Evolutionary conservation across 345 rosid genomes (phyloP), one percentile per base, ranked within the genome.

Genomic region (Lumnitzera racemosa): DNA sequence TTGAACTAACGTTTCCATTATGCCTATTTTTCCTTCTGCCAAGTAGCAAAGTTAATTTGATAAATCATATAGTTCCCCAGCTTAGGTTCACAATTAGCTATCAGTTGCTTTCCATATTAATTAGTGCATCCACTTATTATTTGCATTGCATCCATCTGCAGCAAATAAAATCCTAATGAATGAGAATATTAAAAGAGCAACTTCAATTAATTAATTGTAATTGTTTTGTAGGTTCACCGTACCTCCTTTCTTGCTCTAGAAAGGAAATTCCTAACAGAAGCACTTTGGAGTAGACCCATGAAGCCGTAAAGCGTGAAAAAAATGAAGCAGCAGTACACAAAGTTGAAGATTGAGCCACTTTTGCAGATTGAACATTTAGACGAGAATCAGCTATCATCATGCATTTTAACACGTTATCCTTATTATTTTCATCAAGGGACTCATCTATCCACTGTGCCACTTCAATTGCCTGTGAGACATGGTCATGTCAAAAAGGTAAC

Each of bases 371-470:
- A 64, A 67, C 60, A 24, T 74, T 70, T 43, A 89, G 55, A 13
- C 50, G 80, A 17, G 86, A 77, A 46, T 83, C 83, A 54, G 97
- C 87, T 59, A 89, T 73, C 72, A 64, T 77, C 59, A 80, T 78
- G 79, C 85, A 89, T 74, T 74, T 80, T 58, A 77, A 70, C 49
- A 85, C 88, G 50, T 69, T 56, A 53, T 68, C 84, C 61, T 7
- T 51, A n/a, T 83, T 66, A 66, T 77, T 80, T 72, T 69, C 74
- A 65, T 87, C 97, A 59, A 92, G 91, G 61, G 88, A 77, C 66
- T 89, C 85, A 69, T 87, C 97, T 86, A 92, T 85, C 55, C 85
- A 52, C 70, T 92, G 97, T 47, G 96, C 94, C 70, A 92, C 81
- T 84, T 83, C 96, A 78, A 87, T 81, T 61, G 97, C 96, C 96